Conservation (phyloP, 805 yeast species). For the Cyberlindnera saturnus region DNA sequence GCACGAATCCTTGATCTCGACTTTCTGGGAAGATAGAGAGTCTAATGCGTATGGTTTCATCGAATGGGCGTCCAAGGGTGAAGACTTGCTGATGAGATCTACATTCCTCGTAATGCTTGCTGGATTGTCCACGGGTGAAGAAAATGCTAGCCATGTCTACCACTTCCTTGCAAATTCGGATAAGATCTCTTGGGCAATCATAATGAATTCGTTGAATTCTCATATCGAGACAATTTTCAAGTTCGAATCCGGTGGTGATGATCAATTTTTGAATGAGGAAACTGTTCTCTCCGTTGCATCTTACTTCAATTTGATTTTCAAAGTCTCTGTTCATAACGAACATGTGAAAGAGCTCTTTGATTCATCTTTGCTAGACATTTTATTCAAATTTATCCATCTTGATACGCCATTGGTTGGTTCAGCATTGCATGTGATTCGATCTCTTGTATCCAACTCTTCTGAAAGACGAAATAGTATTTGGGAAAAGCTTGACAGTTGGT, state of each 20-base stretch:
- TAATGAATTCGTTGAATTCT: slow-evolving; percentile 47
- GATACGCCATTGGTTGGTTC: slow-evolving; percentile 49
- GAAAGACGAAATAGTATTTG: slow-evolving; percentile 49
- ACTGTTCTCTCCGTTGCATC: slow-evolving; percentile 71
- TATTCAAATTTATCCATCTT: slow-evolving; percentile 39
- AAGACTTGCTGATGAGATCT: slow-evolving; percentile 75
- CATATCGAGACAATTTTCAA: slow-evolving; percentile 40
- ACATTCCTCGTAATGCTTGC: slow-evolving; percentile 76
- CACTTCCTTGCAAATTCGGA: slow-evolving; percentile 36
- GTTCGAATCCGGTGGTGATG: slow-evolving; percentile 31
- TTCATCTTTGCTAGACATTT: slow-evolving; percentile 25
- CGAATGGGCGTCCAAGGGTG: slow-evolving; percentile 81
- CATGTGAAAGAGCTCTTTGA: slow-evolving; percentile 27
- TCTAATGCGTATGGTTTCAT: slow-evolving; percentile 73
- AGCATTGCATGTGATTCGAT: slow-evolving; percentile 48
- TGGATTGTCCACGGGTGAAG: slow-evolving; percentile 59
- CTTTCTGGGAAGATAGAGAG: slow-evolving; percentile 65
- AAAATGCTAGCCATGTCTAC: slow-evolving; percentile 45
- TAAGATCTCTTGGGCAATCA: slow-evolving; percentile 49
- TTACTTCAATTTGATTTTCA: slow-evolving; percentile 57
- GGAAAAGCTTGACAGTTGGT: slow-evolving; percentile 66
- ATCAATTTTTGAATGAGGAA: slow-evolving; percentile 70
- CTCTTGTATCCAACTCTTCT: slow-evolving; percentile 44
- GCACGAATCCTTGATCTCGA: slow-evolving; percentile 49
- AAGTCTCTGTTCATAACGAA: slow-evolving; percentile 39